Percentiles rank a stretch among this genome's conserved stretches.
phyloP scores from a whole-genome alignment of 202 grass and related monocot species.

The Zizania palustris region DNA sequence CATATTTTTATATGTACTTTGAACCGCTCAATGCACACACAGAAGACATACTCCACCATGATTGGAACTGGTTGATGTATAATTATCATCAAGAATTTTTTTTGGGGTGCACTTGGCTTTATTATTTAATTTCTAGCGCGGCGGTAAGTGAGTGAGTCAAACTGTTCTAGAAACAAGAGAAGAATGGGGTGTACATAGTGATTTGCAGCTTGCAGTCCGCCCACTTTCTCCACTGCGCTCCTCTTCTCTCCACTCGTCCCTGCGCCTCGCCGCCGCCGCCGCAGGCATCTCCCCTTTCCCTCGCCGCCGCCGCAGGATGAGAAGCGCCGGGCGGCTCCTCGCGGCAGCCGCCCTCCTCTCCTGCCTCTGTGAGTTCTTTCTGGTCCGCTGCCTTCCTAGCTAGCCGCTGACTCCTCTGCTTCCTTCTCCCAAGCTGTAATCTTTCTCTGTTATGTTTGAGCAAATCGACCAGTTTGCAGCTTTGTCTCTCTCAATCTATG shows the following conservation, averaged over 20 bases:
- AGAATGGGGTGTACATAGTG: not conserved
- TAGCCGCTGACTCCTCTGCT: not conserved
- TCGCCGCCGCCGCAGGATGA: constrained; percentile 38
- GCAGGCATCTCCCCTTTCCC: not conserved
- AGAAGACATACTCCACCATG: too few species aligned
- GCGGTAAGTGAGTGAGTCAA: too few species aligned
- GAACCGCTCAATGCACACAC: too few species aligned
- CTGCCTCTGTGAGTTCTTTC: constrained; percentile 42
- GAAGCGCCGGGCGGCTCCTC: constrained; percentile 23
- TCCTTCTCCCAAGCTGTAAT: not conserved
- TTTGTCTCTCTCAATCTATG: not conserved
- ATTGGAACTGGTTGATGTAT: too few species aligned
- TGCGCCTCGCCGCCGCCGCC: not conserved
- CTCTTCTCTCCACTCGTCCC: too few species aligned
- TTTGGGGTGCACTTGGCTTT: too few species aligned
- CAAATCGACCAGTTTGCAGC: not conserved
- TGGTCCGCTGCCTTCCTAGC: constrained; percentile 11
- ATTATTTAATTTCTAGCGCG: too few species aligned
- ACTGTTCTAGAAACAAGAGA: too few species aligned
- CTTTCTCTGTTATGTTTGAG: not conserved
- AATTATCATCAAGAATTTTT: too few species aligned
- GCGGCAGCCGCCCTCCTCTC: constrained; percentile 46
- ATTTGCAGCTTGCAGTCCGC: not conserved
- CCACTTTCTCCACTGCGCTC: not conserved
- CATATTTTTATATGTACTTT: too few species aligned